Evolutionary conservation across 1,139 yeast species (phyloP).

Genomic region (Sugiyamaella sp.): DNA sequence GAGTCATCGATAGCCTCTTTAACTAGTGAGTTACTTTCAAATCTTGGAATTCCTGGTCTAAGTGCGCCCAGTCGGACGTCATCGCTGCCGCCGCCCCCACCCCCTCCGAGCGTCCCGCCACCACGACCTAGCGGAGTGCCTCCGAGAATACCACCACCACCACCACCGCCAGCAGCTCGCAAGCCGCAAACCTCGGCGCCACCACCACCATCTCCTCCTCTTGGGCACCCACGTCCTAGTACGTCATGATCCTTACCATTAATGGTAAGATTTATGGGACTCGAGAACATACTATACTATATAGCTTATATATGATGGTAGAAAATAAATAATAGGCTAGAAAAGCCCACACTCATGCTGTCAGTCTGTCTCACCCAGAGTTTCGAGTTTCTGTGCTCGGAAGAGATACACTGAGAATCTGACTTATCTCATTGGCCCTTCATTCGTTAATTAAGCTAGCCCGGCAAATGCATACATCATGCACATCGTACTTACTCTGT

Average conservation of each 20-base stretch:
- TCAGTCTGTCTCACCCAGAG: no score
- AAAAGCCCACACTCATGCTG: no score
- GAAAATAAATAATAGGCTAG: no score
- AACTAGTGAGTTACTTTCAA: constrained; percentile 18
- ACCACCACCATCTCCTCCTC: constrained; percentile 23
- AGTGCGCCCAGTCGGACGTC: constrained; percentile 18
- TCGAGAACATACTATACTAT: no score
- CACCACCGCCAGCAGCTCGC: constrained; percentile 16
- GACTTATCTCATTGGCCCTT: no score
- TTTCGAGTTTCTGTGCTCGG: no score
- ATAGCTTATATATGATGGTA: no score
- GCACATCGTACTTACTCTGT: constrained; percentile 8
- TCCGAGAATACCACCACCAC: constrained; percentile 24
- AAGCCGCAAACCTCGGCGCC: constrained; percentile 23
- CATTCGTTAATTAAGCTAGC: neutral
- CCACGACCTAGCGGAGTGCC: no score
- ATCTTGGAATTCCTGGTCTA: constrained; percentile 22
- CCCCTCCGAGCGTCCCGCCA: constrained; percentile 23
- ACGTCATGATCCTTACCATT: no score
- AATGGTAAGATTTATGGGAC: no score
- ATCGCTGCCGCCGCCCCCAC: constrained; percentile 28
- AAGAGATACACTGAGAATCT: no score
- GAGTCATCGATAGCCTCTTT: constrained; percentile 6
- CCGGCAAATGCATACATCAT: no score
- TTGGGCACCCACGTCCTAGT: neutral